Base-by-base conservation (phyloP, 768 basidiomycete genomes). In the Wakefieldia striispora region DNA sequence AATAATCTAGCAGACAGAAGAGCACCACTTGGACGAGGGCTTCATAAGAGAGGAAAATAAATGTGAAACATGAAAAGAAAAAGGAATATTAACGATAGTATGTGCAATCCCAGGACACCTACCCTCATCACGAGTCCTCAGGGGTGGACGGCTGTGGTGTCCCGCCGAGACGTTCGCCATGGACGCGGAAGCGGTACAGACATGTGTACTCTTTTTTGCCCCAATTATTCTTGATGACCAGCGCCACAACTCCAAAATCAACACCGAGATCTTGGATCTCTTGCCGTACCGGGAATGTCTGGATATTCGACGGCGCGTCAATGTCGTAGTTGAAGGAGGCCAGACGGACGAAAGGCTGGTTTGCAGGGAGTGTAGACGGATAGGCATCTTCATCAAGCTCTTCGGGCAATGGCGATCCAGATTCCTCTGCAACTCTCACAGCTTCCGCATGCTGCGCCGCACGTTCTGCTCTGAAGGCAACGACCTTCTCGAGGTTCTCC, bases 151-250 rank as follows among this genome's bases (percentile, higher is more conserved):
- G 72, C 34, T 66, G 55, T 6, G 75, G 73, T 17, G 64, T 57
- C 45, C 72, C 77, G 11, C 68, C 76, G 44, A 82, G 59, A 47
- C 65, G 73, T 56, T 79, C 71, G 14, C 90, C 90, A 59, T 91
- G 89, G 26, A 90, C 87, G 37, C 90, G 79, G 70, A 92, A 72
- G 38, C 90, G 82, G 68, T 93, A 98, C 34, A 98, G 68, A 68
- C 95, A 98, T 0, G 95, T 97, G 64, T 79, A 91, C 49, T 86
- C 83, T 6, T 77, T 75, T 67, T 76, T 74, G 36, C 95, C 95
- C 86, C 93, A 97, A 64, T 97, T 98, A 63, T 74, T 87, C 69
- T 82, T 76, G 58, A 98, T 74, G 54, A 81, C 73, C 62, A 97
- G 74, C 51, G 86, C 82, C 23, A 97, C 88, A 45, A 95, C 72